Base-by-base conservation (phyloP, 2,329 filamentous ascomycete species). In the Tolypocladium tundrense region DNA sequence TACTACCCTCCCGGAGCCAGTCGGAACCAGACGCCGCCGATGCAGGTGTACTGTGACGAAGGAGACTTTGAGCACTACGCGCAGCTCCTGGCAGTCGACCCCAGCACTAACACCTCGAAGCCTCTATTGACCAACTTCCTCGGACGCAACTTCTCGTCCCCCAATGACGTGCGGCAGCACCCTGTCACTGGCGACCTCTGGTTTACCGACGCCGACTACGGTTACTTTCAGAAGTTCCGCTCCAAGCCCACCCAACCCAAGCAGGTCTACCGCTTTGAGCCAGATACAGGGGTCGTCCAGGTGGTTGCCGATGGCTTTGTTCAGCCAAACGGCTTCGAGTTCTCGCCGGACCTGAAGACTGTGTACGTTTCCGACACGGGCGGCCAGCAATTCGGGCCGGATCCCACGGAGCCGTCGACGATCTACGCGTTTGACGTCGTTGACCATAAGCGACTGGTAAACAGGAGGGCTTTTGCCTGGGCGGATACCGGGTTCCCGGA, bases 141-240 rank as follows among this genome's bases (percentile, higher is more conserved):
- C 54, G 82, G 83, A 21, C 77, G 82, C 3, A 74, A 79, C 45
- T 86, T 86, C 69, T 83, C 78, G 66, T 85, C 82, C 0, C 69
- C 85, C 13, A 86, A 86, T 61, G 84, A 87, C 60, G 74, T 82
- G 0, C 74, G 76, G 1, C 66, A 83, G 57, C 77, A 85, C 61
- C 75, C 82, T 37, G 66, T 68, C 13, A 84, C 79, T 58, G 75
- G 76, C n/a, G 77, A 82, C 33, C 70, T 87, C n/a, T 87, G 84
- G 72, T 86, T 87, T 63, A 87, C 83, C 1, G 84, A 87, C 59
- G 79, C 81, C 0, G 74, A 78, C 9, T 87, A 87, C 61, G 84
- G 82, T 3, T 80, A 75, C 60, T 73, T 80, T 48, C 83, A 86
- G 64, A 74, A 80, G 31, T 85, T 86, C 63, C 75, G 83, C 0